phyloP scores from a whole-genome alignment of 805 yeast genomes.

The Nakazawaea ambrosiae region DNA sequence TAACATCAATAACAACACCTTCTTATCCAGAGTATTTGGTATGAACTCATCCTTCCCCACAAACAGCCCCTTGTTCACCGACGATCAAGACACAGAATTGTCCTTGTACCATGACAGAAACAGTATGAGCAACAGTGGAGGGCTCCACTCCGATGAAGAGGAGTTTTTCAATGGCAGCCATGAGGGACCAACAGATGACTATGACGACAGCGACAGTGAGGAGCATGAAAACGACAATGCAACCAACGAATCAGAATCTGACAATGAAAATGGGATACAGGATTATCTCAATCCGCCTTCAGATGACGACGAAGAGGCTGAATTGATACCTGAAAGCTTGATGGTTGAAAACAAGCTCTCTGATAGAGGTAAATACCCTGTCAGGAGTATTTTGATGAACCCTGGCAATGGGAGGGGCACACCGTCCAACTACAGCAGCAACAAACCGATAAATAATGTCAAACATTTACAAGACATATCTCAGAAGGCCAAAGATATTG shows the following conservation, averaged over 20 bases:
- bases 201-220: not conserved
- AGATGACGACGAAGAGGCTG: slow-evolving; percentile 22
- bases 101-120: slow-evolving; percentile 12
- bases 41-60: slow-evolving; percentile 23
- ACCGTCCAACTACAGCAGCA: not conserved
- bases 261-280: too few species aligned
- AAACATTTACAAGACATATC: not conserved
- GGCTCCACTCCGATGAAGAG: slow-evolving; percentile 7
- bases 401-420: too few species aligned
- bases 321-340: slow-evolving; percentile 21
- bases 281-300: too few species aligned
- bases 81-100: slow-evolving; percentile 17
- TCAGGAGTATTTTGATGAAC: not conserved
- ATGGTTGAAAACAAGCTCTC: slow-evolving; percentile 15
- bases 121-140: not conserved
- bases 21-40: slow-evolving; percentile 60
- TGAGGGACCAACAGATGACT: slow-evolving; percentile 3
- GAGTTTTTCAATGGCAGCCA: not conserved
- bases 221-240: slow-evolving; percentile 1
- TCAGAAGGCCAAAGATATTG: slow-evolving; percentile 20
- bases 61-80: slow-evolving; percentile 19
- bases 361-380: not conserved
- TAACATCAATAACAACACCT: slow-evolving; percentile 48
- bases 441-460: not conserved
- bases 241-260: too few species aligned